Evolutionary conservation across 768 basidiomycete species (phyloP).

Genomic region (Russula griseocarnosa): DNA sequence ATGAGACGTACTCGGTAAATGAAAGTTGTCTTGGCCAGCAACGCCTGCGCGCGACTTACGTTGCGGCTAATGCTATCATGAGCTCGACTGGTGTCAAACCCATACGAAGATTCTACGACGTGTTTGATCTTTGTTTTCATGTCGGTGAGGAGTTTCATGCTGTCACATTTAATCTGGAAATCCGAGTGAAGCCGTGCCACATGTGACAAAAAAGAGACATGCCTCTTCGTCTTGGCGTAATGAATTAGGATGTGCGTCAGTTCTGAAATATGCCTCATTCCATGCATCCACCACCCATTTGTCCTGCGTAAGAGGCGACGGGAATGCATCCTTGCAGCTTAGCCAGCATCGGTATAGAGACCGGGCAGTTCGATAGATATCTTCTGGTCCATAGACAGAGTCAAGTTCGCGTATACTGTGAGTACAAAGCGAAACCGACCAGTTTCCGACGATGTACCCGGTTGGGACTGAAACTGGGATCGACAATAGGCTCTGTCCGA

Average conservation of each 20-base stretch:
- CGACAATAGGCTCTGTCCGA: slow-evolving; percentile 2
- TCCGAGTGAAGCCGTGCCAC: not conserved
- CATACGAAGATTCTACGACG: slow-evolving; percentile 1
- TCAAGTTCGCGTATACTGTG: not conserved
- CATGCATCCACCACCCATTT: slow-evolving; percentile 1
- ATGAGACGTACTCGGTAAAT: slow-evolving; percentile 14
- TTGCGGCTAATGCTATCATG: slow-evolving; percentile 8
- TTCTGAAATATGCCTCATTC: slow-evolving; percentile 10
- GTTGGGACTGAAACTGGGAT: not conserved
- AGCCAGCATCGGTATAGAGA: slow-evolving; percentile 5
- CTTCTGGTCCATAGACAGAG: not conserved
- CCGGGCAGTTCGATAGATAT: not conserved
- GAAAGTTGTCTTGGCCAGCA: slow-evolving; percentile 8
- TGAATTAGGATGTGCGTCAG: not conserved
- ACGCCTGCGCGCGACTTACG: not conserved
- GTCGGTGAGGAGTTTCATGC: not conserved
- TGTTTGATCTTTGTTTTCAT: slow-evolving; percentile 1
- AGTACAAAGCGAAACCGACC: not conserved
- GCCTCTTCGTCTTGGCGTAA: not conserved
- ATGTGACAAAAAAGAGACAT: not conserved
- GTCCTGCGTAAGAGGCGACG: not conserved
- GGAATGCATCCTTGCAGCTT: slow-evolving; percentile 16
- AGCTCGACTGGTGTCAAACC: slow-evolving; percentile 14
- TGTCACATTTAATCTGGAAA: not conserved
- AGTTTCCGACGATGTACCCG: not conserved